These are phyloP conservation scores for Termitomyces sp. DNA, from an alignment of 768 basidiomycete species.

Conservation along the genomic window DNA sequence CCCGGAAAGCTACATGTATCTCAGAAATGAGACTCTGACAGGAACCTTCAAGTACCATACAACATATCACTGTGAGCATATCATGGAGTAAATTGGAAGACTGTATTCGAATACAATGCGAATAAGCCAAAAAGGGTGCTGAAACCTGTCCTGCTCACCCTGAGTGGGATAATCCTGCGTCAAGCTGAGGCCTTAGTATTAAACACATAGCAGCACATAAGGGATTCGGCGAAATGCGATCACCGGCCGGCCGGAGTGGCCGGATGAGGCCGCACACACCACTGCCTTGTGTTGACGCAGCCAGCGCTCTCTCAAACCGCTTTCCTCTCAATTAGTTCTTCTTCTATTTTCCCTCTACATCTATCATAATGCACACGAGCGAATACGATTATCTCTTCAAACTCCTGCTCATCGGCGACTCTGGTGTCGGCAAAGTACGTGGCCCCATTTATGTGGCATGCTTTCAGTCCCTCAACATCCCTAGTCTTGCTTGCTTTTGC, in stretches of 20 bases:
- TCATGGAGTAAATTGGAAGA: neutral
- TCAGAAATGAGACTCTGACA: neutral
- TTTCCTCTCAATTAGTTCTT: conserved; percentile 20
- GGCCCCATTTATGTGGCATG: conserved; percentile 11
- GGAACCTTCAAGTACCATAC: neutral
- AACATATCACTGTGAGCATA: neutral
- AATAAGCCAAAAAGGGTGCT: neutral
- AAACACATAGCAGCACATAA: too few relatives aligned
- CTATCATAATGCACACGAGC: conserved; percentile 67
- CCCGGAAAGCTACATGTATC: too few relatives aligned
- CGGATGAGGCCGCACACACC: conserved; percentile 12
- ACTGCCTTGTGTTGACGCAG: conserved; percentile 27
- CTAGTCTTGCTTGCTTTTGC: conserved; percentile 86
- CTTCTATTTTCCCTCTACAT: conserved; percentile 19
- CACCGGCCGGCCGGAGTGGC: conserved; percentile 14
- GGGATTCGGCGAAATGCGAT: neutral
- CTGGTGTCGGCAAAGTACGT: conserved; percentile 88
- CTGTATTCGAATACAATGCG: too few relatives aligned
- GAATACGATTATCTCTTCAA: conserved; percentile 97
- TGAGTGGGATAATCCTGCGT: too few relatives aligned
- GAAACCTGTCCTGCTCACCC: too few relatives aligned
- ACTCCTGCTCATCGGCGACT: conserved; percentile 91
- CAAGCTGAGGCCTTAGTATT: too few relatives aligned
- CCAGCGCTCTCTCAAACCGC: conserved; percentile 26
- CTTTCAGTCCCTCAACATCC: conserved; percentile 16